Conservation (phyloP, 2,329 filamentous ascomycete genomes). For the Sarocladium strictum region DNA sequence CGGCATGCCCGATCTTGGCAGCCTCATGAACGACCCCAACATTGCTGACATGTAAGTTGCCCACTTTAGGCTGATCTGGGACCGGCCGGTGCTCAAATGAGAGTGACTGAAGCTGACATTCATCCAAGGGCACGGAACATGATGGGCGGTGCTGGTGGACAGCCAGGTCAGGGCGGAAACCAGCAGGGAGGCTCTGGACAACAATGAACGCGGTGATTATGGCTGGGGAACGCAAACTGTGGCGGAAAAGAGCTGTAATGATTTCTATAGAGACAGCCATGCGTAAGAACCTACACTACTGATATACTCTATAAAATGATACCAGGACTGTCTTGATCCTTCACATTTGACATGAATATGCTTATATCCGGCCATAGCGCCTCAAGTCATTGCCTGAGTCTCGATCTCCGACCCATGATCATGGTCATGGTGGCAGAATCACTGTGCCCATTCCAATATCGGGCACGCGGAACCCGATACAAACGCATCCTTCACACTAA, state of each 20-base stretch:
- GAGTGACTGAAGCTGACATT: not conserved
- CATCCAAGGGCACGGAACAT: constrained; percentile 36
- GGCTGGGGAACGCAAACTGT: not conserved
- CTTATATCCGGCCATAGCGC: too few species aligned
- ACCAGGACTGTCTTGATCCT: not conserved
- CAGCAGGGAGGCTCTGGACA: constrained; percentile 21
- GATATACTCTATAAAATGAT: not conserved
- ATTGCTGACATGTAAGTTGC: constrained; percentile 84
- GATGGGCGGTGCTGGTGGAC: constrained; percentile 33
- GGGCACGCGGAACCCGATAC: too few species aligned
- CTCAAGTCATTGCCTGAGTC: too few species aligned
- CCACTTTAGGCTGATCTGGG: not conserved
- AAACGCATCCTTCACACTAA: too few species aligned
- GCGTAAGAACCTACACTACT: not conserved
- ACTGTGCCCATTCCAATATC: too few species aligned
- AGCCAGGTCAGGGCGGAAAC: constrained; percentile 17
- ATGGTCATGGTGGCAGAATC: too few species aligned
- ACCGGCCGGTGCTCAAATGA: not conserved
- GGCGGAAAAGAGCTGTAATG: not conserved
- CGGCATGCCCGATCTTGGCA: constrained; percentile 82
- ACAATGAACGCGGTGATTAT: constrained; percentile 10
- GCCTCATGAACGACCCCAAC: constrained; percentile 85
- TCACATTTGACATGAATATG: too few species aligned
- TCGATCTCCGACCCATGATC: too few species aligned
- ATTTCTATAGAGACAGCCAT: not conserved